Evolutionary conservation across 345 rosid genomes (phyloP), one percentile per base, ranked within the genome.

Genomic region (Moricandia arvensis): DNA sequence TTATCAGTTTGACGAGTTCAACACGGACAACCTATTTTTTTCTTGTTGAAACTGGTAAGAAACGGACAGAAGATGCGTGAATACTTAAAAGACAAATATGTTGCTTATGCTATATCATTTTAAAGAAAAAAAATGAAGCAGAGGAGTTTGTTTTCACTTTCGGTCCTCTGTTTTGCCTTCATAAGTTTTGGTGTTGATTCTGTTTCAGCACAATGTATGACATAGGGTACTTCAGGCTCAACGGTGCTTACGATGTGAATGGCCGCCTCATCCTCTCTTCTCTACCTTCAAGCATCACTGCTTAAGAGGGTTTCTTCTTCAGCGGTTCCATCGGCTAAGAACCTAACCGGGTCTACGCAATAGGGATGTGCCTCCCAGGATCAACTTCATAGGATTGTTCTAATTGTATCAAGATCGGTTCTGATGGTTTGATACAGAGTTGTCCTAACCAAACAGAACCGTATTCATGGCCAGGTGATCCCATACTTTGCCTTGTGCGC

Each of bases 271-370:
- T 54, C 58, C 71, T 73, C 51, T 62, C 75, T 41, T 80, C 59
- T 63, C 77, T 82, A 1, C 59, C 77, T 38, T 58, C 67, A n/a
- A 72, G 65, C 17, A 79, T 69, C 24, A n/a, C 73, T 0, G n/a
- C 27, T 45, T 80, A 69, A 13, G 15, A 55, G 0, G 69, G 76
- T 2, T 75, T 80, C 21, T 84, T 71, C 76, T 80, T 60, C 68
- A 69, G 21, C 2, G 66, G 71, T 27, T 64, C 81, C 0, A 7
- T 63, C 1, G 82, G 85, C 6, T 63, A 75, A 65, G 80, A 45
- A 54, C 37, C 59, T 0, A 11, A 77, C 64, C 63, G 37, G 47
- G 81, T 80, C 10, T 69, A 68, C 33, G 81, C 63, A 10, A 37
- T 43, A 1, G 84, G 35, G 12, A 76, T 78, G 49, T 78, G 81